Conservation (phyloP, 495 filamentous ascomycete genomes). For the Neurospora discreta region DNA sequence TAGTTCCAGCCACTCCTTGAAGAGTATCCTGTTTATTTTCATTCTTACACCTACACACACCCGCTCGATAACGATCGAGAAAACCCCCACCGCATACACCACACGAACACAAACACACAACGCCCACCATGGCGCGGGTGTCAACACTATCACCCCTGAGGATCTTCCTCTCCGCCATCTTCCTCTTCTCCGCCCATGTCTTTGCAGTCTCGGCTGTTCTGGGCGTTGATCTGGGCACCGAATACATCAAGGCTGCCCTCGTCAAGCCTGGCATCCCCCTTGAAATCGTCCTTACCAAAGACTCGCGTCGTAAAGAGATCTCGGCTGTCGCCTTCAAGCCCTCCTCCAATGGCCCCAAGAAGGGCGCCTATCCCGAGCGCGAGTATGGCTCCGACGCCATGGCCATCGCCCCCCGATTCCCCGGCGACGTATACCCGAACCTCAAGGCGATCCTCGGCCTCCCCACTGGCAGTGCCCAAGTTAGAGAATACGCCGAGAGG, state of each 20-base stretch:
- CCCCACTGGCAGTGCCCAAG: conserved; percentile 46
- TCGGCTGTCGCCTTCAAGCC: conserved; percentile 94
- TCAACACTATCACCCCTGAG: conserved; percentile 29
- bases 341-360: conserved; percentile 42
- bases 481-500: conserved; percentile 54
- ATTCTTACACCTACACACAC: not conserved
- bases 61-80: conserved; percentile 7
- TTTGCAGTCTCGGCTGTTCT: conserved; percentile 61
- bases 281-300: conserved; percentile 97
- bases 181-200: conserved; percentile 38
- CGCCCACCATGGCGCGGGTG: conserved; percentile 32
- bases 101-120: conserved; percentile 1
- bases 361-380: conserved; percentile 68
- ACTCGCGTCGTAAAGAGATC: conserved; percentile 90
- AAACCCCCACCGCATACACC: conserved; percentile 3
- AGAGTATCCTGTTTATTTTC: not conserved
- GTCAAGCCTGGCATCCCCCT: conserved; percentile 97
- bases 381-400: conserved; percentile 87
- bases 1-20: not conserved
- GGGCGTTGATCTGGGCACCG: conserved; percentile 89
- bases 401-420: conserved; percentile 75
- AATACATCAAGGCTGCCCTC: conserved; percentile 91
- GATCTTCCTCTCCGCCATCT: conserved; percentile 34
- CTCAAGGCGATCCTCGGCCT: conserved; percentile 79
- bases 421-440: conserved; percentile 87